A percentile compares a stretch with the other conserved stretches of the same genome.
phyloP scores from a whole-genome alignment of 1,139 yeast species.

The Diutina siamensis region DNA sequence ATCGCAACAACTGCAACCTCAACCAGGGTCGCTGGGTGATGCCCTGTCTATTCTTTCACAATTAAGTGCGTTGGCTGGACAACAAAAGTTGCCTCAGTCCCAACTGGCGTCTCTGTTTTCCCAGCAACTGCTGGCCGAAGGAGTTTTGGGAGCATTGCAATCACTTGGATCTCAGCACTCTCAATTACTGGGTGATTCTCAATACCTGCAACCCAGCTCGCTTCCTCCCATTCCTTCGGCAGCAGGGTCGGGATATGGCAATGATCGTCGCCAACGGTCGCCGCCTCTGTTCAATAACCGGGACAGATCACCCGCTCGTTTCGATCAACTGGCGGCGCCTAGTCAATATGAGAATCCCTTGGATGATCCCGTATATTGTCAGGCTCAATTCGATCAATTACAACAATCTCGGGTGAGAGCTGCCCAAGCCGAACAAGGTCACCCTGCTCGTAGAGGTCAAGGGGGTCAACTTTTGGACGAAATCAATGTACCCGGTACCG shows the following conservation, averaged over 20 bases:
- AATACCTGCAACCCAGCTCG: conserved; percentile 2
- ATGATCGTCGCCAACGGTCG: conserved; percentile 2
- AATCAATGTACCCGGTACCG: conserved; percentile 53
- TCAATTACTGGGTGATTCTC: neutral
- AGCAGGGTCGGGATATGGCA: neutral
- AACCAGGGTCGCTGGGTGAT: conserved; percentile 9
- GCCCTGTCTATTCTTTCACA: conserved; percentile 25
- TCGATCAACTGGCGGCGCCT: neutral
- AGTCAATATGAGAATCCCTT: neutral
- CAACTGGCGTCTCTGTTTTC: neutral
- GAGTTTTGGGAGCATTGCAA: conserved; percentile 2
- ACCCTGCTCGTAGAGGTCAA: conserved; percentile 6
- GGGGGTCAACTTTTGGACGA: conserved; percentile 28
- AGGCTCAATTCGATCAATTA: neutral
- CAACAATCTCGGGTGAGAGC: neutral
- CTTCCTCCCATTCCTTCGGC: conserved; percentile 3
- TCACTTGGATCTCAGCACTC: conserved; percentile 3
- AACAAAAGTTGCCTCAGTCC: neutral
- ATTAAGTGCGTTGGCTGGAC: conserved; percentile 31
- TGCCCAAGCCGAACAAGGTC: conserved; percentile 7
- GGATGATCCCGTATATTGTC: conserved; percentile 2
- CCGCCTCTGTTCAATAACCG: conserved; percentile 2
- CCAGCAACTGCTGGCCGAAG: neutral
- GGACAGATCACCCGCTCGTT: neutral
- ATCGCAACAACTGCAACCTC: conserved; percentile 12